Percentiles rank a stretch among this genome's conserved stretches.
phyloP scores from a whole-genome alignment of 768 basidiomycete genomes.

The Boletellus sp. region DNA sequence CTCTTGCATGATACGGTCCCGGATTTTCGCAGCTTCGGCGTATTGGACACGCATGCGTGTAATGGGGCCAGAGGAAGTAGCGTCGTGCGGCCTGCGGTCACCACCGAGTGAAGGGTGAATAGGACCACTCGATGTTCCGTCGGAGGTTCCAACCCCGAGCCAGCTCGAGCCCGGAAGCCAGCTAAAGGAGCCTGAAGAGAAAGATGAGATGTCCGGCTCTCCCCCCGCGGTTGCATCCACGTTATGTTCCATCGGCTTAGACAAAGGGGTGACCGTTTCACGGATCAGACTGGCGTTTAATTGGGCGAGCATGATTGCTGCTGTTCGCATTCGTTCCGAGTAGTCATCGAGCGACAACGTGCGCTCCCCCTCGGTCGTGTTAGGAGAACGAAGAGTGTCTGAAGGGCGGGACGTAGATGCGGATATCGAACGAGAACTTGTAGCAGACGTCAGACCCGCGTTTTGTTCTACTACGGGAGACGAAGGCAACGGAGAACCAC shows the following conservation, averaged over 20 bases:
- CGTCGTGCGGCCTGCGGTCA: conserved; percentile 18
- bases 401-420: not conserved
- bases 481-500: conserved; percentile 44
- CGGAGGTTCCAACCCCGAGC: conserved; percentile 32
- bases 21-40: conserved; percentile 84
- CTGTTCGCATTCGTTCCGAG: conserved; percentile 96
- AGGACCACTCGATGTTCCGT: conserved; percentile 23
- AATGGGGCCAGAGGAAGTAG: conserved; percentile 30
- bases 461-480: conserved; percentile 43
- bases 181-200: conserved; percentile 35
- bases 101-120: conserved; percentile 33
- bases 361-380: conserved; percentile 9
- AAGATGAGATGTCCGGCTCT: conserved; percentile 11
- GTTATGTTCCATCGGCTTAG: conserved; percentile 12
- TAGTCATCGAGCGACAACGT: conserved; percentile 89
- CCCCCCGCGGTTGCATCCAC: not conserved
- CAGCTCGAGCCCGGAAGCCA: conserved; percentile 58
- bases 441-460: conserved; percentile 15
- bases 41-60: conserved; percentile 72
- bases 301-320: conserved; percentile 97
- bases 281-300: conserved; percentile 76
- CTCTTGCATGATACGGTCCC: conserved; percentile 96
- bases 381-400: conserved; percentile 6
- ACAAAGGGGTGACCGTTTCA: conserved; percentile 40
- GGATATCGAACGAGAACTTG: conserved; percentile 5